Conservation (phyloP, 345 rosid species). For the Citrus sinensis region DNA sequence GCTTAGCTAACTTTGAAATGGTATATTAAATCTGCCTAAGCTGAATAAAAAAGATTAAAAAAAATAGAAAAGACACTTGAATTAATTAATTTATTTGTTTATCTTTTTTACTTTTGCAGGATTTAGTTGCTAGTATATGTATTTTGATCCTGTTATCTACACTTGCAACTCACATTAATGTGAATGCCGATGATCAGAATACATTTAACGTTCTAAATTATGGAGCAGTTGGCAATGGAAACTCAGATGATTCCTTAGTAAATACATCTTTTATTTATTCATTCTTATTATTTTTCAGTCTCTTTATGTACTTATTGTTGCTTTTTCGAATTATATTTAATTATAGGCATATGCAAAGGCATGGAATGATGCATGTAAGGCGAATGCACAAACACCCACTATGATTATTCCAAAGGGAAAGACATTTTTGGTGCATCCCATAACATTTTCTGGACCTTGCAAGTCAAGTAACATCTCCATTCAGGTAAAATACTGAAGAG, state of each 20-base stretch:
- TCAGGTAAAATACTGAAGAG: too few relatives aligned
- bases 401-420: conserved; percentile 19
- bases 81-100: background rate
- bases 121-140: background rate
- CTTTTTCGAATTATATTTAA: background rate
- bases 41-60: too few relatives aligned
- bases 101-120: background rate
- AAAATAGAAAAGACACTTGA: too few relatives aligned
- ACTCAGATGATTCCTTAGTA: conserved; percentile 11
- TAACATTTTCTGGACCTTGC: conserved; percentile 30
- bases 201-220: conserved; percentile 11
- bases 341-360: conserved; percentile 24
- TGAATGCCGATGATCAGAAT: background rate
- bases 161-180: background rate
- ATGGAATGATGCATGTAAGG: conserved; percentile 20
- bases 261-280: background rate
- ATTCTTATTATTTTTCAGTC: background rate
- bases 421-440: conserved; percentile 10
- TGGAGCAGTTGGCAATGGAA: conserved; percentile 14
- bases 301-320: background rate
- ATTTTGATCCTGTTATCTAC: background rate
- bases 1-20: too few relatives aligned
- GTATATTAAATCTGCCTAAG: too few relatives aligned
- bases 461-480: background rate
- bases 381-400: background rate